These are phyloP conservation scores for Prunus kanzakura DNA, from an alignment of 306 rosid species.

Conservation along the genomic window DNA sequence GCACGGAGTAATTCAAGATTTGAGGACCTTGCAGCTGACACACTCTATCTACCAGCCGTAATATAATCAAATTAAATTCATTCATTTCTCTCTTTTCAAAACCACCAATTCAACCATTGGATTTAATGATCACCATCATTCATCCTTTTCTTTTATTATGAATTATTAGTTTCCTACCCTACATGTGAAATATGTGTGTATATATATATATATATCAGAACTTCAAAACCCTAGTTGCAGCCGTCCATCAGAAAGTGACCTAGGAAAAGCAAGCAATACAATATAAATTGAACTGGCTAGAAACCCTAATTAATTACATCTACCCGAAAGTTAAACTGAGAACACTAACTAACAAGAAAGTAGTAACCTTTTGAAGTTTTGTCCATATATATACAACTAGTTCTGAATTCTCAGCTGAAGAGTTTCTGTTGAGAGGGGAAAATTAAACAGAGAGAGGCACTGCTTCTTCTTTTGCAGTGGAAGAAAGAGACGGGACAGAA, in stretches of 20 bases:
- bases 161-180: too few species aligned
- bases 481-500: constrained; percentile 21
- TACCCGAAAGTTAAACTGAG: not conserved
- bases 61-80: not conserved
- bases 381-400: not conserved
- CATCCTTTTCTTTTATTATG: too few species aligned
- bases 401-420: not conserved
- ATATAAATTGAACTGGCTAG: too few species aligned
- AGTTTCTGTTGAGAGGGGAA: not conserved
- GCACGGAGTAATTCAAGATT: constrained; percentile 37
- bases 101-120: not conserved
- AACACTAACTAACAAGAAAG: not conserved
- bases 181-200: too few species aligned
- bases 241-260: too few species aligned
- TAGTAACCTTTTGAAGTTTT: too few species aligned
- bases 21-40: constrained; percentile 28
- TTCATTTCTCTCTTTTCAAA: constrained; percentile 25
- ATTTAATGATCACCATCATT: not conserved
- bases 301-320: not conserved
- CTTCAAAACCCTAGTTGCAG: constrained; percentile 16
- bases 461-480: not conserved
- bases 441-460: not conserved
- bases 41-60: not conserved
- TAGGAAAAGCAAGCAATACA: too few species aligned
- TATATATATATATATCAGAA: not conserved